phyloP scores from a whole-genome alignment of 805 yeast genomes.

The Metschnikowia peoriensis region DNA sequence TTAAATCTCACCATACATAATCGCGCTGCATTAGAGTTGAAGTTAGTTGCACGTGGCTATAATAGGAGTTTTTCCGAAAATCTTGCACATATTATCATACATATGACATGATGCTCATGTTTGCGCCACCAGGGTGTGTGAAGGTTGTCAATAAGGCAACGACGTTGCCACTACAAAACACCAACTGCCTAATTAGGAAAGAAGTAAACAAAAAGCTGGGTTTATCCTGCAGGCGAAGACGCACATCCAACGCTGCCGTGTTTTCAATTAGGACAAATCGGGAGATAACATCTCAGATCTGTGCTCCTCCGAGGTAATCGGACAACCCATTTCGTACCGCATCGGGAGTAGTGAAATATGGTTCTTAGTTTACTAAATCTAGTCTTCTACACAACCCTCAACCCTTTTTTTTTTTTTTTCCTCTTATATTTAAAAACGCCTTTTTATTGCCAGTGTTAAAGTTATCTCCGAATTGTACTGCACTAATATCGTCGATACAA shows the following conservation, averaged over 20 bases:
- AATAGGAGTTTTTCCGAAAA: not conserved
- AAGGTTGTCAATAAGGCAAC: not conserved
- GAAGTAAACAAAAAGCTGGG: not conserved
- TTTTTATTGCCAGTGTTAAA: too few relatives aligned
- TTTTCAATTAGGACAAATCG: not conserved
- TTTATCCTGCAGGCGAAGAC: not conserved
- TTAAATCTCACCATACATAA: not conserved
- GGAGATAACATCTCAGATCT: conserved; percentile 2
- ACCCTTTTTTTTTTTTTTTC: not conserved
- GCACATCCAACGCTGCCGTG: not conserved
- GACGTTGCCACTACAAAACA: not conserved
- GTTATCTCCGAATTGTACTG: too few relatives aligned
- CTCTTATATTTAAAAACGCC: not conserved
- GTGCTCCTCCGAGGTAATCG: not conserved
- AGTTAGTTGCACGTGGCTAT: not conserved
- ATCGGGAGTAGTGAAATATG: not conserved
- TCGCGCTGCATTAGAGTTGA: not conserved
- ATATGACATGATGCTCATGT: not conserved
- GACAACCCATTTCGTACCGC: not conserved
- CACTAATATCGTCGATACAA: too few relatives aligned
- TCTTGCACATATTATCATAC: not conserved
- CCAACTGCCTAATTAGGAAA: conserved; percentile 1
- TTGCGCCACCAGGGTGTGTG: not conserved
- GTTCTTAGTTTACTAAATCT: not conserved
- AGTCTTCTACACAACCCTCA: not conserved